Base-by-base conservation (phyloP, 2,329 filamentous ascomycete species). In the Sphaceloma murrayae region DNA sequence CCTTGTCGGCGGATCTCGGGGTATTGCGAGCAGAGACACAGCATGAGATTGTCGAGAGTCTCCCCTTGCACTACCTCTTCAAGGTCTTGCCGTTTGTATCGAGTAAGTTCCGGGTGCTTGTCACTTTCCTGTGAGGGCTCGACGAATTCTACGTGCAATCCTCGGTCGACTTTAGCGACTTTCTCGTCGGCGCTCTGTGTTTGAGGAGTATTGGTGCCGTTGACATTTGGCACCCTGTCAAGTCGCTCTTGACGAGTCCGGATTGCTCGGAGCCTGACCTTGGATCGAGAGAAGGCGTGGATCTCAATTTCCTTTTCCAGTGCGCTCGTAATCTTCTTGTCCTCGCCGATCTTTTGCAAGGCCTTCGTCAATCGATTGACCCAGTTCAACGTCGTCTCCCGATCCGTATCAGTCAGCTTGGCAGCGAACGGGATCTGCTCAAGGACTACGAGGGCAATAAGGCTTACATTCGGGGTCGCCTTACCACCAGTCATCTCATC, bases 1-100 rank as follows among this genome's bases (percentile, higher is more conserved):
- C 86, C 84, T 64, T 95, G 86, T 49, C 80, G 78, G 39, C 88
- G 77, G 51, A 94, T 82, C 58, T 83, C 81, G 26, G 70, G 67
- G 55, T 91, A 78, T 34, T 78, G 66, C 0, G 87, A 94, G 44
- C 77, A 81, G 8, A 95, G 70, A 53, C 89, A 82, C 24, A 81
- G 69, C 34, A 94, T 70, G 21, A 96, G 66, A 2, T 77, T 73
- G 10, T 74, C 70, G 16, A 85, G 71, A 54, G 84, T 74, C 5
- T 82, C 83, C 51, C 91, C 83, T 54, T 91, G 85, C 6, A 93
- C 68, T 1, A 86, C 75, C 55, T 88, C 79, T 32, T 88, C 82
- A 0, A 85, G 67, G 22, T 85, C 80, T 57, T 93, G 89, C 50
- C 77, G 73, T 31, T 75, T 70, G 86, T 85, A 94, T 56, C 67